Evolutionary conservation across 441 rosid species (phyloP).

Genomic region (Biscutella laevigata): DNA sequence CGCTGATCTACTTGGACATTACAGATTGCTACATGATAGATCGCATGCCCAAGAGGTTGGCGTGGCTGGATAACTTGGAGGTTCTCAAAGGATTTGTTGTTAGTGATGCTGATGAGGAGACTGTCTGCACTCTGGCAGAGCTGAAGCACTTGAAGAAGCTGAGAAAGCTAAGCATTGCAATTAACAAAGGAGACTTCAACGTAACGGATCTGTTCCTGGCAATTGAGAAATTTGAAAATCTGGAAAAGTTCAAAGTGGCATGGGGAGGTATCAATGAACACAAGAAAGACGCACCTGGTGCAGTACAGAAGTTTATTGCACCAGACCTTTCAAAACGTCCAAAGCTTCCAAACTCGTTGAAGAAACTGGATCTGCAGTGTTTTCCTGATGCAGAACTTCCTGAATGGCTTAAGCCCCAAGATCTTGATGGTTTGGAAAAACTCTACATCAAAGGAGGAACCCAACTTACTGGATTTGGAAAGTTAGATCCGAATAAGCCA

Average conservation of each 20-base stretch:
- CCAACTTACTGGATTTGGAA: conserved; percentile 20
- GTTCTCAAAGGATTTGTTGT: conserved; percentile 47
- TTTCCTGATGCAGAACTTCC: conserved; percentile 29
- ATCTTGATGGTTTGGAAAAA: conserved; percentile 1
- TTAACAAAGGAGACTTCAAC: conserved; percentile 19
- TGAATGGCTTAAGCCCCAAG: conserved; percentile 15
- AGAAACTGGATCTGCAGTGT: conserved; percentile 43
- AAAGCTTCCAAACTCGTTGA: background rate
- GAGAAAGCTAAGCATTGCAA: conserved; percentile 33
- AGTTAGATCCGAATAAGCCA: background rate
- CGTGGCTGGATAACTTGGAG: conserved; percentile 30
- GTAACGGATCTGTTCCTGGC: background rate
- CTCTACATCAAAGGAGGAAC: conserved; percentile 42
- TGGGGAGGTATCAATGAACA: conserved; percentile 36
- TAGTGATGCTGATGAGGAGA: conserved; percentile 14
- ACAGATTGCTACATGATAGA: conserved; percentile 49
- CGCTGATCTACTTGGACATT: conserved; percentile 38
- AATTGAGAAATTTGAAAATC: conserved; percentile 2
- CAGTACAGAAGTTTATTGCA: no score
- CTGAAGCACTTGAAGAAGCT: conserved; percentile 20
- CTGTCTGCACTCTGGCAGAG: conserved; percentile 15
- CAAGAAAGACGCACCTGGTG: background rate
- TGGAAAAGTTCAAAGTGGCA: conserved; percentile 32
- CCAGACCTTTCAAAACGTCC: no score
- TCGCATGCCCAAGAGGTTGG: conserved; percentile 34